These are phyloP conservation scores for Aureobasidium sp. DNA, from an alignment of 2,329 filamentous ascomycete species.

Conservation along the genomic window DNA sequence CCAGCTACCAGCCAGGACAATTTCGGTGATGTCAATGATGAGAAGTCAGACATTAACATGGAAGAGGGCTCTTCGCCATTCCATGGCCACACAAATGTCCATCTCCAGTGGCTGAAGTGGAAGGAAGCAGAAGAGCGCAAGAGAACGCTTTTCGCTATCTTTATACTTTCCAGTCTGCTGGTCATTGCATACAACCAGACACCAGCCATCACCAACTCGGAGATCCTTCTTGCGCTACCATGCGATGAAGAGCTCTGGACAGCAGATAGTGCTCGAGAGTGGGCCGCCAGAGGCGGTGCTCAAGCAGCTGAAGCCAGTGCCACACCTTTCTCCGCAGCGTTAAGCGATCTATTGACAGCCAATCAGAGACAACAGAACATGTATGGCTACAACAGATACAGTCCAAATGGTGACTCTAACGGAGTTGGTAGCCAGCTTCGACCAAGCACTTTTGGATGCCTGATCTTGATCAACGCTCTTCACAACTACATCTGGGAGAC, in stretches of 20 bases:
- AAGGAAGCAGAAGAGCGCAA: slow-evolving; percentile 84
- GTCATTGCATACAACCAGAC: slow-evolving; percentile 91
- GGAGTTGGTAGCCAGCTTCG: slow-evolving; percentile 53
- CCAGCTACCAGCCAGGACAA: slow-evolving; percentile 34
- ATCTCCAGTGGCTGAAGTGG: slow-evolving; percentile 79
- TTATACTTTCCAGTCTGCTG: slow-evolving; percentile 81
- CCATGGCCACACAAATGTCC: slow-evolving; percentile 5
- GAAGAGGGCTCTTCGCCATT: slow-evolving; percentile 35
- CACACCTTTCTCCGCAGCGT: slow-evolving; percentile 71
- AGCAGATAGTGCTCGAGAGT: slow-evolving; percentile 74
- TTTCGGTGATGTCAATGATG: slow-evolving; percentile 13
- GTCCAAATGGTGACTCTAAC: slow-evolving; percentile 19
- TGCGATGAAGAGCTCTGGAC: slow-evolving; percentile 90
- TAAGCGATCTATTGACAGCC: slow-evolving; percentile 72
- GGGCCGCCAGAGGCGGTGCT: slow-evolving; percentile 68
- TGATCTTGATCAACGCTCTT: slow-evolving; percentile 85
- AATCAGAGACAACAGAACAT: slow-evolving; percentile 50
- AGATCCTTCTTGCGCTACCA: slow-evolving; percentile 80
- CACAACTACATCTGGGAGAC: slow-evolving; percentile 99
- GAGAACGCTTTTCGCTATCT: slow-evolving; percentile 84
- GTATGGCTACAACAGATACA: slow-evolving; percentile 19
- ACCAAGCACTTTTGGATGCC: slow-evolving; percentile 85
- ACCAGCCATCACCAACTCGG: slow-evolving; percentile 86
- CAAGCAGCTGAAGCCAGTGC: slow-evolving; percentile 61
- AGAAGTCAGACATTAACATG: slow-evolving; percentile 48